Percentiles rank a stretch among this genome's conserved stretches.
phyloP scores from a whole-genome alignment of 2,329 filamentous ascomycete genomes.

The Dryadomyces quercivorus region DNA sequence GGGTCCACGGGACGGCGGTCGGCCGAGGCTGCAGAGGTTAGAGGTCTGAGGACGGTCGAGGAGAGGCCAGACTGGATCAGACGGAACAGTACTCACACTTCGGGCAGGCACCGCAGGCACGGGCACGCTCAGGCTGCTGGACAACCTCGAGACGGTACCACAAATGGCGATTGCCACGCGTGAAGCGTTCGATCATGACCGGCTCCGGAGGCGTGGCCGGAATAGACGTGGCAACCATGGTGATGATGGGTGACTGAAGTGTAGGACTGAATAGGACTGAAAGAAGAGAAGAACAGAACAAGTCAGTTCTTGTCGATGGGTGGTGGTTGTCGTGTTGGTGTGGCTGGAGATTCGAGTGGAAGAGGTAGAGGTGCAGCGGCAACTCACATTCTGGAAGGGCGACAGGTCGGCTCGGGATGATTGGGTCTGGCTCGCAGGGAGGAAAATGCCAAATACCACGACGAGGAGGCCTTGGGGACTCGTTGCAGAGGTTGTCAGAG shows the following conservation, averaged over 20 bases:
- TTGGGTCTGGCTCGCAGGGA: no score
- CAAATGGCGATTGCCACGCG: constrained; percentile 62
- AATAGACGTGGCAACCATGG: constrained; percentile 9
- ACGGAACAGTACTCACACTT: constrained; percentile 70
- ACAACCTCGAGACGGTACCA: constrained; percentile 77
- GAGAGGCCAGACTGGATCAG: no score
- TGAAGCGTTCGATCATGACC: constrained; percentile 37
- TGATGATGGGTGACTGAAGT: not conserved
- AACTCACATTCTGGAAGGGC: no score
- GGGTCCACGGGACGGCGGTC: constrained; percentile 89
- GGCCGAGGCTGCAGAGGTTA: constrained; percentile 50
- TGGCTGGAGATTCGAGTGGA: not conserved
- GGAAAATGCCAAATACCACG: not conserved
- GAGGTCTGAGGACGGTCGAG: not conserved
- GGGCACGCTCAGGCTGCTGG: constrained; percentile 86
- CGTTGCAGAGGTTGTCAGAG: not conserved
- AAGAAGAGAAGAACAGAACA: no score
- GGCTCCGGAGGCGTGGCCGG: constrained; percentile 13
- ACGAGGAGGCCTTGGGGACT: not conserved
- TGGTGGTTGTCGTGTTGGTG: not conserved
- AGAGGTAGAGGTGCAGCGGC: no score
- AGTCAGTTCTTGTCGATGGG: not conserved
- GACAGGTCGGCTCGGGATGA: no score
- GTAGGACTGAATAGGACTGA: no score
- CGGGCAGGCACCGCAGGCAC: constrained; percentile 88